These are phyloP conservation scores for Pichiaceae sp. DNA, from an alignment of 1,139 yeast species.

Conservation along the genomic window DNA sequence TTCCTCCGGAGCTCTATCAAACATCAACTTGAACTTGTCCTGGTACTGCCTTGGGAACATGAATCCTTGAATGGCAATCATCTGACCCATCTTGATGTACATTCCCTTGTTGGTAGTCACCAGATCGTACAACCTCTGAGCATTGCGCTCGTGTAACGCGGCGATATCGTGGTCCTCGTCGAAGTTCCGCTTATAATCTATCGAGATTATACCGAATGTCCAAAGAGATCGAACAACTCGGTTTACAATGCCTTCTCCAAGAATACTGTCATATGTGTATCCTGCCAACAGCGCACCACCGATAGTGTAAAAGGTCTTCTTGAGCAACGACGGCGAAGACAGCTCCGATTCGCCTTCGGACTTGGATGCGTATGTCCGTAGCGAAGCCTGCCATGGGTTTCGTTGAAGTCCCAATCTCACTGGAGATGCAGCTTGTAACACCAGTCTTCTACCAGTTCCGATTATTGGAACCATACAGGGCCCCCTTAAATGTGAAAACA, in stretches of 20 bases:
- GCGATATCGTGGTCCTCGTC: conserved; percentile 34
- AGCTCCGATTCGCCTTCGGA: not conserved
- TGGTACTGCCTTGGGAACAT: conserved; percentile 60
- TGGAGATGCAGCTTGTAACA: no score
- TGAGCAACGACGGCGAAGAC: not conserved
- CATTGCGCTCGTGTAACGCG: conserved; percentile 51
- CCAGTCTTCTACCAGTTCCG: no score
- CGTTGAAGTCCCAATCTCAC: no score
- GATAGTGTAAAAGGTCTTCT: conserved; percentile 1
- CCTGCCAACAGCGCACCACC: conserved; percentile 12
- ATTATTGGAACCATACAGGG: no score
- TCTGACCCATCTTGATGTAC: conserved; percentile 70
- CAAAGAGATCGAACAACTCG: conserved; percentile 47
- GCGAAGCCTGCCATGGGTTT: no score
- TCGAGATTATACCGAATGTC: conserved; percentile 43
- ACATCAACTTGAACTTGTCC: conserved; percentile 43
- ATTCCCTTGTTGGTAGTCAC: conserved; percentile 57
- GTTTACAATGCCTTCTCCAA: conserved; percentile 39
- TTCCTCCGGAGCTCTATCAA: conserved; percentile 68
- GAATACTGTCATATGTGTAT: conserved; percentile 32
- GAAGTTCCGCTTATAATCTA: conserved; percentile 48
- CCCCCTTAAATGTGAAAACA: no score
- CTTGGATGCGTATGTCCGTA: not conserved
- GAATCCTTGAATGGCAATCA: conserved; percentile 63
- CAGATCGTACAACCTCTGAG: conserved; percentile 46